phyloP scores from a whole-genome alignment of 768 basidiomycete genomes.

The Suillus cothurnatus region DNA sequence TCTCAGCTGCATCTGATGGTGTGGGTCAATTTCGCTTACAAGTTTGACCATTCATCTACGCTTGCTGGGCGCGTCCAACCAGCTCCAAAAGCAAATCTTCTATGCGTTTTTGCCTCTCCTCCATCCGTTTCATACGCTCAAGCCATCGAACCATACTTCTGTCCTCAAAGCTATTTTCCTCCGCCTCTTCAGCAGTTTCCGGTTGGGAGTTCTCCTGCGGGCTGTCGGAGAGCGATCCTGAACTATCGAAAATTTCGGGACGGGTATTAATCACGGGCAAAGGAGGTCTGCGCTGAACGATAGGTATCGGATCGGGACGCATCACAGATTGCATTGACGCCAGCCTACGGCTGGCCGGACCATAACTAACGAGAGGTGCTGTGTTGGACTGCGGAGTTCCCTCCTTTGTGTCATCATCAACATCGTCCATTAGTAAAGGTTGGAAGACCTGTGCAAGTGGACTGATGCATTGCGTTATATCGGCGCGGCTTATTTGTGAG shows the following conservation, averaged over 20 bases:
- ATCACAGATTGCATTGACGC: constrained; percentile 34
- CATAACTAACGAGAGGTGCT: constrained; percentile 37
- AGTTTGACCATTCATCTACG: background rate
- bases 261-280: constrained; percentile 28
- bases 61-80: background rate
- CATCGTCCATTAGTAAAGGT: constrained; percentile 60
- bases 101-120: constrained; percentile 49
- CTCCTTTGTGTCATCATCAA: constrained; percentile 42
- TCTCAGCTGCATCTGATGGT: background rate
- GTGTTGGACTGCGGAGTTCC: constrained; percentile 23
- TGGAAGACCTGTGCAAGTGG: constrained; percentile 79
- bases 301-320: constrained; percentile 12
- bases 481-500: constrained; percentile 23
- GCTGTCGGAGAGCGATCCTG: constrained; percentile 27
- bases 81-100: constrained; percentile 46
- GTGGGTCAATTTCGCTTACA: background rate
- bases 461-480: constrained; percentile 46
- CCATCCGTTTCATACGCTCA: constrained; percentile 42
- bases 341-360: constrained; percentile 40
- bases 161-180: constrained; percentile 29
- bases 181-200: constrained; percentile 29
- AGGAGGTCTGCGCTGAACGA: constrained; percentile 14
- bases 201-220: constrained; percentile 23
- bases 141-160: constrained; percentile 31
- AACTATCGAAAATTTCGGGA: constrained; percentile 16